Evolutionary conservation across 139 green algal species (phyloP), one percentile per base, ranked within the genome.

Genomic region (Coelastrella sp.): DNA sequence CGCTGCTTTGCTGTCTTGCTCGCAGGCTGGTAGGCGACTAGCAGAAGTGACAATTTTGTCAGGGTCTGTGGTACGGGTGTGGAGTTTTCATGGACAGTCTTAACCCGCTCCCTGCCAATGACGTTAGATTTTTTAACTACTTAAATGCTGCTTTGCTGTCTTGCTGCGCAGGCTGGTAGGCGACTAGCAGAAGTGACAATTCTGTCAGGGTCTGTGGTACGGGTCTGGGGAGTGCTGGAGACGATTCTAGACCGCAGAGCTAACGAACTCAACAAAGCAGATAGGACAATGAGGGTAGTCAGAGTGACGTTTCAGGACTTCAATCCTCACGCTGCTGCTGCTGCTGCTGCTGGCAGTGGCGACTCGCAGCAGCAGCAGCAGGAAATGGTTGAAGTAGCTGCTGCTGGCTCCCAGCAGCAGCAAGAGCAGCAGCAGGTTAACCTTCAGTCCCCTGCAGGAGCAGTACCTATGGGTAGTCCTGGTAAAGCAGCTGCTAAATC

Each of bases 141-240:
- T 11, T 57, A 4, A 19, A 19, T 80, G 74, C n/a, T 80, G 20
- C 5, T 7, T 2, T 80, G 19, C 32, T 22, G 6, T 16, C 77
- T 66, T 82, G 32, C 19, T n/a, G 2, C 23, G 5, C 90, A 94
- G 92, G 92, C 95, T 23, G 96, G 96, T 4, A 83, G 86, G 5
- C 93, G 96, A 16, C 73, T 96, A 56, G 93, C 93, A 8, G 81
- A 92, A 19, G 93, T 97, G 56, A 95, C 93, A 14, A 90, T 98
- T 22, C 91, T 98, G 64, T 92, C 90, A 19, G 96, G 96, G 56
- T 91, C 85, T 59, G 93, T 98, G 54, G 96, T 98, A 73, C 93
- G 96, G 58, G 93, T 97, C 82, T 98, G 96, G 96, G 96, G 95
- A n/a, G 88, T 92, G 19, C 93, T 98, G 77, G 96, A 98, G 92